Evolutionary conservation across 2,329 filamentous ascomycete genomes (phyloP), one percentile per base, ranked within the genome.

Genomic region (Neocucurbitaria cava): DNA sequence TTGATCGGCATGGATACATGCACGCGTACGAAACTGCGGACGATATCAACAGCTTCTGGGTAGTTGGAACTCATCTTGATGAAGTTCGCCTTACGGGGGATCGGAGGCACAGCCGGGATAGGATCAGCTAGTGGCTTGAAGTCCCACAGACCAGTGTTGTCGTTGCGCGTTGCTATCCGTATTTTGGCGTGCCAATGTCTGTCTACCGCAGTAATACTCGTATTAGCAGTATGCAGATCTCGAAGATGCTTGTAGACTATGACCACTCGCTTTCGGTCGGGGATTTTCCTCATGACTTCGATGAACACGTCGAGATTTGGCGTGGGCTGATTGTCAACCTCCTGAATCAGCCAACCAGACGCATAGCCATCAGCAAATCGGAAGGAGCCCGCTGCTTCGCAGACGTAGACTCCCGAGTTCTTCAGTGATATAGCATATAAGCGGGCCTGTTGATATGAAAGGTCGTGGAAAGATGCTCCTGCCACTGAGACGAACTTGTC

Each of bases 381-480:
- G 82, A 98, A 99, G 0, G 95, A 96, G 2, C 95, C 95, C 2
- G 91, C 90, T 5, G 94, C 91, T 77, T 99, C 95, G 71, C 93
- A 98, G 54, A 98, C 89, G 72, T 91, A 99, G 17, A 99, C 92
- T 30, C 95, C 95, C 38, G 77, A 70, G 46, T 76, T 72, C 74
- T 92, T 89, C 66, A 92, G 90, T 9, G 93, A 88, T 53, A 99
- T 93, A 30, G 93, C 94, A 74, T 97, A 98, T 4, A 97, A 84
- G 9, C 95, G 88, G n/a, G 95, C 92, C 77, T 98, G 93, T 73
- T 99, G 95, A 75, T 99, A 99, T 0, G 96, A 99, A 17, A 99
- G 82, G 72, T 96, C 87, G 78, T 99, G 96, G 81, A 99, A 98
- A 54, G 92, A 94, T 21, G 89, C 95, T 18, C 95, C 96, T 38